Conservation (phyloP, 2,329 filamentous ascomycete species). For the Ceratocystis cacaofunesta region DNA sequence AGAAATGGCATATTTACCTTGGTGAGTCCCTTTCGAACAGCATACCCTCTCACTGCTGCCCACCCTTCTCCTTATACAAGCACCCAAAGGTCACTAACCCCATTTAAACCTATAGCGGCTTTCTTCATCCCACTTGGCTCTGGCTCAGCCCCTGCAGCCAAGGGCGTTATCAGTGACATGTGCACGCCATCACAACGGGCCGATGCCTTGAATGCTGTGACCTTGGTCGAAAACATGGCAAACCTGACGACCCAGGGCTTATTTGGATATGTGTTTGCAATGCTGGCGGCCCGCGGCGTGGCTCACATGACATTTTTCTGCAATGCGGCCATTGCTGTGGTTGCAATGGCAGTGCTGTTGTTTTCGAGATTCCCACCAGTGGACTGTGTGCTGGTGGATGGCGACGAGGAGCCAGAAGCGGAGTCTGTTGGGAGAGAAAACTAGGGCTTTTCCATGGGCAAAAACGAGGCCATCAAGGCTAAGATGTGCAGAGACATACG, state of each 20-base stretch:
- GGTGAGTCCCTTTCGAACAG: conserved; percentile 24
- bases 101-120: conserved; percentile 30
- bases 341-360: conserved; percentile 11
- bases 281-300: conserved; percentile 43
- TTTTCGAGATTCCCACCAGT: conserved; percentile 13
- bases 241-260: conserved; percentile 47
- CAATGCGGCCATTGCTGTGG: conserved; percentile 35
- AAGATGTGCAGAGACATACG: background rate
- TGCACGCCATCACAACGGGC: conserved; percentile 44
- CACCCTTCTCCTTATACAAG: background rate
- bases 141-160: conserved; percentile 53
- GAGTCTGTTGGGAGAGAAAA: background rate
- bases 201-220: conserved; percentile 55
- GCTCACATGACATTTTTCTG: conserved; percentile 50
- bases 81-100: background rate
- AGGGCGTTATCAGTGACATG: conserved; percentile 61
- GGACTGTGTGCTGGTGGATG: conserved; percentile 8
- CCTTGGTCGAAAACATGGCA: conserved; percentile 54
- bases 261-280: conserved; percentile 53
- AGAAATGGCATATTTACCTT: conserved; percentile 55
- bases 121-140: conserved; percentile 52
- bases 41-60: background rate
- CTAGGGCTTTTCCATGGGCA: background rate
- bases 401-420: background rate
- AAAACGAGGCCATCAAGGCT: background rate